Evolutionary conservation across 805 yeast genomes (phyloP).

Genomic region (Suhomyces xylopsoci): DNA sequence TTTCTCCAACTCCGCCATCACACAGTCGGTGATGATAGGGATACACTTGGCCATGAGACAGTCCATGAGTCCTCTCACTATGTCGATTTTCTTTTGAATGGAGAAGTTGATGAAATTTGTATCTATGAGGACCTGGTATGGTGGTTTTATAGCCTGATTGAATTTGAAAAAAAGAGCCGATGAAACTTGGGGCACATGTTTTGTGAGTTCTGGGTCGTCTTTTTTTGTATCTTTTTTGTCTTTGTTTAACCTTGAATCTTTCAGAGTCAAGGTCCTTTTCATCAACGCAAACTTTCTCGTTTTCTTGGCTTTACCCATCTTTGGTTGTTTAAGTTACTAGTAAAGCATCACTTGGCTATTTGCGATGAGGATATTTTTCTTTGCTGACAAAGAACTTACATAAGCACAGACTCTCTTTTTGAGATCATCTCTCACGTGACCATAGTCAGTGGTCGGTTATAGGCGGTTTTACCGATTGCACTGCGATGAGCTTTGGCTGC

Average conservation of each 20-base stretch:
- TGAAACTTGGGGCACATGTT: conserved; percentile 80
- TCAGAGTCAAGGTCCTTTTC: conserved; percentile 74
- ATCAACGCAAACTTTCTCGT: conserved; percentile 95
- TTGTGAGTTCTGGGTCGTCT: conserved; percentile 64
- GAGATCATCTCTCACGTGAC: not conserved
- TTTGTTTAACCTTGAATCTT: conserved; percentile 57
- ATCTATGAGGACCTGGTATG: conserved; percentile 93
- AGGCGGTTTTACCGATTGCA: no score
- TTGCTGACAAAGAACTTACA: not conserved
- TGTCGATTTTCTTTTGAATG: conserved; percentile 91
- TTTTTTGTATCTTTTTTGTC: conserved; percentile 22
- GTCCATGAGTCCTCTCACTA: conserved; percentile 97
- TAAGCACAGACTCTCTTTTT: no score
- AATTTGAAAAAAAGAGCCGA: conserved; percentile 93
- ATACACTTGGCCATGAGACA: conserved; percentile 90
- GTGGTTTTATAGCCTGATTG: conserved; percentile 94
- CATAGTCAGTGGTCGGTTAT: not conserved
- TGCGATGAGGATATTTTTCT: conserved; percentile 9
- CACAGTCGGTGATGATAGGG: conserved; percentile 95
- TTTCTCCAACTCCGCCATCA: conserved; percentile 95
- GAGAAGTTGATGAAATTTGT: conserved; percentile 96
- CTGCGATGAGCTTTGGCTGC: no score
- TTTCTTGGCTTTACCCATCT: conserved; percentile 95
- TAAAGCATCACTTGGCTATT: not conserved
- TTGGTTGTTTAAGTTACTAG: not conserved